Conservation (phyloP, 2,329 filamentous ascomycete species). For the Diaporthe vexans region DNA sequence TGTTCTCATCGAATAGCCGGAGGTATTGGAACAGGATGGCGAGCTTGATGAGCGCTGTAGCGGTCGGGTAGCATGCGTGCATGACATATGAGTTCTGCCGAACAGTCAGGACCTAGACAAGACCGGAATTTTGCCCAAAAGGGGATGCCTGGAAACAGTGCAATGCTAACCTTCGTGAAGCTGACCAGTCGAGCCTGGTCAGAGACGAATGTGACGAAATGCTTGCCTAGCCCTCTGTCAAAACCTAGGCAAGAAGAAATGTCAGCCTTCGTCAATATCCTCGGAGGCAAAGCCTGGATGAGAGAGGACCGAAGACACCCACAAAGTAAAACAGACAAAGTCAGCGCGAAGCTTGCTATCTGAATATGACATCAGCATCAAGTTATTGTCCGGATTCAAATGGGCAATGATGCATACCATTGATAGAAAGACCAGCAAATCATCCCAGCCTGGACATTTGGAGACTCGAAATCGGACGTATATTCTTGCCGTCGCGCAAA, state of each 20-base stretch:
- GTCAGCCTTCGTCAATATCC: neutral
- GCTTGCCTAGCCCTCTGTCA: slow-evolving; percentile 28
- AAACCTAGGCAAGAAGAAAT: neutral
- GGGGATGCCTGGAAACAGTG: too few relatives aligned
- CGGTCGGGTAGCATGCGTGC: slow-evolving; percentile 46
- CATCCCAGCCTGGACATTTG: slow-evolving; percentile 41
- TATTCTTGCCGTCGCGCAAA: slow-evolving; percentile 23
- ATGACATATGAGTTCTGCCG: slow-evolving; percentile 46
- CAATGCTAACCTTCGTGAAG: slow-evolving; percentile 24
- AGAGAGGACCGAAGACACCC: neutral
- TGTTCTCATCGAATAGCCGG: slow-evolving; percentile 44
- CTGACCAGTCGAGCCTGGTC: neutral
- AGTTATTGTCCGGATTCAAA: neutral
- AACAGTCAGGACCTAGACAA: neutral
- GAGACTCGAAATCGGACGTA: slow-evolving; percentile 34
- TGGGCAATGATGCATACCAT: slow-evolving; percentile 10
- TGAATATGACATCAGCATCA: neutral
- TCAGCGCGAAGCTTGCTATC: slow-evolving; percentile 24
- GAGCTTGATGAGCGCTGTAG: slow-evolving; percentile 47
- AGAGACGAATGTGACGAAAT: slow-evolving; percentile 26
- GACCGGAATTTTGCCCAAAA: too few relatives aligned
- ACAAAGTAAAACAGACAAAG: slow-evolving; percentile 24
- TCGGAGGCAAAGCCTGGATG: neutral
- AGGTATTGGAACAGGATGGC: slow-evolving; percentile 49
- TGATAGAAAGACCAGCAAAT: slow-evolving; percentile 36